Percentiles rank a stretch among this genome's conserved stretches.
These are phyloP conservation scores for Aegle marmelos DNA, from an alignment of 345 rosid species.

Conservation along the genomic window DNA sequence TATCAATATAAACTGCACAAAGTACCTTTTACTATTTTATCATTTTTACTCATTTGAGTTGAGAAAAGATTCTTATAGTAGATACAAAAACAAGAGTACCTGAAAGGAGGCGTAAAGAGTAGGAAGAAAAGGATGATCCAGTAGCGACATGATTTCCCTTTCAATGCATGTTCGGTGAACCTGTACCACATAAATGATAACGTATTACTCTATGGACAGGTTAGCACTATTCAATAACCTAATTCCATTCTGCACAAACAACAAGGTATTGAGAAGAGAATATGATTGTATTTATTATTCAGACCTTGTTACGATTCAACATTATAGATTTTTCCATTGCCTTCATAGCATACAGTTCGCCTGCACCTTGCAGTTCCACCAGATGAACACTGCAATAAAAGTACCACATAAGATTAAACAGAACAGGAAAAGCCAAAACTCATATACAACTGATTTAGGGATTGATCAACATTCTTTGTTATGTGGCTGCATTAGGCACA, in stretches of 20 bases:
- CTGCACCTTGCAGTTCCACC: conserved; percentile 78
- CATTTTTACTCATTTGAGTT: not conserved
- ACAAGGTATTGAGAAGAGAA: not conserved
- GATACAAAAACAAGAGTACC: conserved; percentile 39
- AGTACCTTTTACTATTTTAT: not conserved
- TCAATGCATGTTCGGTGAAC: conserved; percentile 95
- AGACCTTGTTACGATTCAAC: conserved; percentile 91
- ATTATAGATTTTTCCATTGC: conserved; percentile 92
- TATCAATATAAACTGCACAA: not conserved
- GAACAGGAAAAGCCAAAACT: not conserved
- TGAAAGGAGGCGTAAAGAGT: conserved; percentile 85
- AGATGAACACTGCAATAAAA: conserved; percentile 63
- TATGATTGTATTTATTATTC: not conserved
- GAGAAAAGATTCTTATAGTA: not conserved
- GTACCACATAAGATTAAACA: not conserved
- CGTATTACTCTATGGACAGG: not conserved
- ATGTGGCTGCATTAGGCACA: not conserved
- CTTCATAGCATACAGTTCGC: conserved; percentile 88
- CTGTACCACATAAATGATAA: conserved; percentile 27
- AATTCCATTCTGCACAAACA: not conserved
- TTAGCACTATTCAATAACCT: not conserved
- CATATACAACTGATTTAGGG: not conserved
- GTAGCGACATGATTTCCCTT: conserved; percentile 81
- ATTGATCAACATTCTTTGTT: not conserved
- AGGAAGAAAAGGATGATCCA: conserved; percentile 98